Evolutionary conservation across 2,329 filamentous ascomycete species (phyloP), one percentile per base, ranked within the genome.

Genomic region (Chaetothyriales sp.): DNA sequence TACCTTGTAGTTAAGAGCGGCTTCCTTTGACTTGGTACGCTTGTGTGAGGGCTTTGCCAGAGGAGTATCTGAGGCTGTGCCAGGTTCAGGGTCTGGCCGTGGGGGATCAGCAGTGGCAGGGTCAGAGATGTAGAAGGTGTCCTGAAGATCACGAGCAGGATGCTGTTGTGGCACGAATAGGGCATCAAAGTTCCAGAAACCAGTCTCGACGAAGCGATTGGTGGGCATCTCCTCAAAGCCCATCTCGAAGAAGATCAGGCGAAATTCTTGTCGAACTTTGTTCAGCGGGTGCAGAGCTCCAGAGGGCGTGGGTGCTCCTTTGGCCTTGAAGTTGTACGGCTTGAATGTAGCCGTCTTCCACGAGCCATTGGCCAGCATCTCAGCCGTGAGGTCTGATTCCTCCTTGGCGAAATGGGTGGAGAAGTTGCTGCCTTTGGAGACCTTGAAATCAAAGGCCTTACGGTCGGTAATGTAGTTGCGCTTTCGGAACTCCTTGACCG

Each of bases 141-240:
- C 92, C 75, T 98, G 92, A 59, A 95, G 76, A 67, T 98, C 92
- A 65, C 92, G 86, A 53, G 92, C 92, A 48, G 92, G 92, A 68
- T 98, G 92, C 75, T 98, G 92, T 71, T 94, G 92, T 26, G 90
- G 90, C 49, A 96, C 90, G 68, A 90, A 95, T 56, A 98, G 86
- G 20, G 89, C 81, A 64, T 96, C 90, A 68, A 96, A 96, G 70
- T 96, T 96, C 88, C 92, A 98, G 81, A 96, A 95, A 46, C 90
- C 89, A 10, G 89, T 90, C 71, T 98, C 92, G 56, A 96, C 89
- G 66, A 83, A 95, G 66, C 86, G 80, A 70, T 84, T 84, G 47
- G 90, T 95, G 12, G 89, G 86, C 92, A 98, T 96, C 74, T 98
- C 92, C 63, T 90, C 83, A 73, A 96, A 98, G 49, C 90, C 92